Conservation (phyloP, 768 basidiomycete species). For the Suillus decipiens region DNA sequence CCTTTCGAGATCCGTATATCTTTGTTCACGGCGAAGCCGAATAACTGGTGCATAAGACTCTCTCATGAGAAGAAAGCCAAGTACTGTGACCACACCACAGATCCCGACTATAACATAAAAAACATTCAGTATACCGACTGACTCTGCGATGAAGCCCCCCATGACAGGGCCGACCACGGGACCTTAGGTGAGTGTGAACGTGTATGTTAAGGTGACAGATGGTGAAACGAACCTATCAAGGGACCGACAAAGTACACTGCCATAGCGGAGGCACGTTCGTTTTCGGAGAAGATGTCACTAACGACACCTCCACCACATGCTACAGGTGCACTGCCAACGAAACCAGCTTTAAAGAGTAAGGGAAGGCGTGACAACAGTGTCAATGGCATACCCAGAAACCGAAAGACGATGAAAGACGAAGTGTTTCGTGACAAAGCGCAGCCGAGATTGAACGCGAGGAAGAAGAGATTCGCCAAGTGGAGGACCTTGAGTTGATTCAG, state of each 20-base stretch:
- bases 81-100: too few species aligned
- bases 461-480: background rate
- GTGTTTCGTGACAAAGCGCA: background rate
- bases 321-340: conserved; percentile 64
- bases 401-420: conserved; percentile 58
- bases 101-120: too few species aligned
- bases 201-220: background rate
- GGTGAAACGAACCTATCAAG: conserved; percentile 44
- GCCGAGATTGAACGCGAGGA: background rate
- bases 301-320: conserved; percentile 65
- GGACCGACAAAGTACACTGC: conserved; percentile 63
- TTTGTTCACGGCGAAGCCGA: too few species aligned
- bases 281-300: conserved; percentile 65
- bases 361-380: background rate
- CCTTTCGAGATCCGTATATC: too few species aligned
- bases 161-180: conserved; percentile 28
- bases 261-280: conserved; percentile 67
- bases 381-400: conserved; percentile 59
- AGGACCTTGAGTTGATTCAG: background rate
- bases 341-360: conserved; percentile 47
- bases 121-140: too few species aligned
- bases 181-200: conserved; percentile 16
- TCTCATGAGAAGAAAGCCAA: too few species aligned
- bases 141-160: too few species aligned
- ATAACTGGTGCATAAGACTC: too few species aligned